phyloP scores from a whole-genome alignment of 2,329 filamentous ascomycete species.

The Pseudogymnoascus pannorum region DNA sequence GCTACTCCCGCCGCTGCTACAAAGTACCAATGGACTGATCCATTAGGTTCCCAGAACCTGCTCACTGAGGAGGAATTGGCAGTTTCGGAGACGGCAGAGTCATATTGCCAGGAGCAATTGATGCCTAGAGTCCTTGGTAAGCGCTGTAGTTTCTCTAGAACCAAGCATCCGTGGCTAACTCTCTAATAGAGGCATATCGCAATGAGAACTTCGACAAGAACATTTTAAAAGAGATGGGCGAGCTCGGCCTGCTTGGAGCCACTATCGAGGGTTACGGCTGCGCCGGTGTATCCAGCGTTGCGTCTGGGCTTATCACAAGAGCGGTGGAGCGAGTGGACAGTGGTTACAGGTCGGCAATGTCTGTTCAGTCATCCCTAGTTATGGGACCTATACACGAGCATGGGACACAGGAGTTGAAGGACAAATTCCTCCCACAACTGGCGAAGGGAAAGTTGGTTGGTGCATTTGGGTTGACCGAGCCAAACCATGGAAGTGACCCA shows the following conservation, averaged over 20 bases:
- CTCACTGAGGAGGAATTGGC: constrained; percentile 87
- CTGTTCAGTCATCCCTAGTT: constrained; percentile 83
- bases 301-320: constrained; percentile 81
- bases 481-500: constrained; percentile 87
- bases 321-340: constrained; percentile 88
- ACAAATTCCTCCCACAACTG: constrained; percentile 72
- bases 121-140: constrained; percentile 78
- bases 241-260: constrained; percentile 79
- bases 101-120: constrained; percentile 88
- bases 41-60: constrained; percentile 64
- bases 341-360: constrained; percentile 88
- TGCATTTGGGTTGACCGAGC: constrained; percentile 85
- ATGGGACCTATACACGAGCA: constrained; percentile 92
- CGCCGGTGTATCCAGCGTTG: constrained; percentile 79
- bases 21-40: constrained; percentile 86
- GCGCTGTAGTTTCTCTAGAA: constrained; percentile 24
- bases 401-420: constrained; percentile 79
- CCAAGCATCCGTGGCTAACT: constrained; percentile 7
- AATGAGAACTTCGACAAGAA: constrained; percentile 80
- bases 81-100: constrained; percentile 82
- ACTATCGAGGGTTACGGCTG: constrained; percentile 84
- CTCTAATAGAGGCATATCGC: constrained; percentile 65
- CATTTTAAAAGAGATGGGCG: constrained; percentile 87
- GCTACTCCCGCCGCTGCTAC: constrained; percentile 25
- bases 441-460: constrained; percentile 77